Evolutionary conservation across 1,284 basidiomycete species (phyloP), one percentile per base, ranked within the genome.

Genomic region (Volvariella surrecta): DNA sequence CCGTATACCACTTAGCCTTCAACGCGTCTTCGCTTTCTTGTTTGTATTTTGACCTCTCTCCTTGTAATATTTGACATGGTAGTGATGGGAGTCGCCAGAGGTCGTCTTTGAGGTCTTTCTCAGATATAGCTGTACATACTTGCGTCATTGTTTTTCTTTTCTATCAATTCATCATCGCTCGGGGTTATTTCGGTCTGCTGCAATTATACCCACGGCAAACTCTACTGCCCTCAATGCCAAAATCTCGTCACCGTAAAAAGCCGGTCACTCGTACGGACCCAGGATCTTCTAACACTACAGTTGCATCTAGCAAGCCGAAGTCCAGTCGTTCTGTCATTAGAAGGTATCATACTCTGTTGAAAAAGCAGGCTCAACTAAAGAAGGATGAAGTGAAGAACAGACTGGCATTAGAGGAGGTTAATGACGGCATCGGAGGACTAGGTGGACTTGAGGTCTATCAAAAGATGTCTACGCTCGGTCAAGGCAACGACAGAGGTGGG

Each of bases 401-500:
- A 30, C 45, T 58, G 32, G 63, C 63, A 41, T 57, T 89, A 17
- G 58, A 48, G 1, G 64, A 71, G 15, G 63, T 90, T 13, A 72
- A 82, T 37, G 49, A 59, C 7, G 71, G 87, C 54, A 79, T 93
- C 10, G 70, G 72, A 2, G 61, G 60, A 11, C 61, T 89, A 11
- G 90, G 90, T 2, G 90, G 89, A 1, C 56, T 94, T 22, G 76
- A 79, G 44, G 68, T 66, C 11, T 93, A 93, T 59, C 89, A 93
- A 58, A 70, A 69, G 34, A 89, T 91, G 71, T 91, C 88, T 32
- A 73, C 64, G 40, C 70, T 85, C 15, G 90, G 90, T 0, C 90
- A 94, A 57, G 75, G 80, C 3, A 70, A 64, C 10, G 83, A 90
- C 49, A 67, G 90, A 44, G 90, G 90, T 13, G 90, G 90, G 3